phyloP scores from a whole-genome alignment of 1,284 basidiomycete species.

The Trametes polyzona region DNA sequence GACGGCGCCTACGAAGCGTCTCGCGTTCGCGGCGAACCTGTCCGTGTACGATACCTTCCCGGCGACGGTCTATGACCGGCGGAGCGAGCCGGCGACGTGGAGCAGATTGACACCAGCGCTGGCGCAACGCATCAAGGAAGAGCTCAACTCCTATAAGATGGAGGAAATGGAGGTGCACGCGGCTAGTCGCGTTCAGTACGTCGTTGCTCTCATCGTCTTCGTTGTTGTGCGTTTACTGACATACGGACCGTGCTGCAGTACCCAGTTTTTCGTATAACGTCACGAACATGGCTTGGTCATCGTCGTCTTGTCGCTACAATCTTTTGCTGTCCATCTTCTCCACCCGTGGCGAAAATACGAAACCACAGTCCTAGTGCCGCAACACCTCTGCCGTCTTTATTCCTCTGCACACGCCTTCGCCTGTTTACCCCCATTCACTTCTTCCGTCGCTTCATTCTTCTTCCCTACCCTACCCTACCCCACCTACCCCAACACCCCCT shows the following conservation, averaged over 20 bases:
- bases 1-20: constrained; percentile 68
- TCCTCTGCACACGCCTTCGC: constrained; percentile 15
- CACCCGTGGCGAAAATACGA: constrained; percentile 29
- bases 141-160: constrained; percentile 96
- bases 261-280: constrained; percentile 61
- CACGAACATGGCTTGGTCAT: constrained; percentile 19
- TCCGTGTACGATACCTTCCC: constrained; percentile 97
- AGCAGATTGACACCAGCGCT: constrained; percentile 93
- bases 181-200: constrained; percentile 83
- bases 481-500: constrained; percentile 10
- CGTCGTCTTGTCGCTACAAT: constrained; percentile 25
- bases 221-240: constrained; percentile 10
- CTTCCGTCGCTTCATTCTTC: no score
- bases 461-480: constrained; percentile 2
- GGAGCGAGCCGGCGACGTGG: constrained; percentile 96
- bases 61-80: constrained; percentile 87
- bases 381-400: constrained; percentile 22
- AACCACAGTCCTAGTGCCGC: constrained; percentile 26
- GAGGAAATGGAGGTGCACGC: constrained; percentile 98
- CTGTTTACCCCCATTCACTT: constrained; percentile 16
- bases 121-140: constrained; percentile 95
- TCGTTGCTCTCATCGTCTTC: constrained; percentile 32
- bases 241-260: constrained; percentile 37
- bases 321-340: constrained; percentile 27
- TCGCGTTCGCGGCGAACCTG: constrained; percentile 90